Base-by-base conservation (phyloP, 768 basidiomycete genomes). In the Candolleomyces aberdarensis region DNA sequence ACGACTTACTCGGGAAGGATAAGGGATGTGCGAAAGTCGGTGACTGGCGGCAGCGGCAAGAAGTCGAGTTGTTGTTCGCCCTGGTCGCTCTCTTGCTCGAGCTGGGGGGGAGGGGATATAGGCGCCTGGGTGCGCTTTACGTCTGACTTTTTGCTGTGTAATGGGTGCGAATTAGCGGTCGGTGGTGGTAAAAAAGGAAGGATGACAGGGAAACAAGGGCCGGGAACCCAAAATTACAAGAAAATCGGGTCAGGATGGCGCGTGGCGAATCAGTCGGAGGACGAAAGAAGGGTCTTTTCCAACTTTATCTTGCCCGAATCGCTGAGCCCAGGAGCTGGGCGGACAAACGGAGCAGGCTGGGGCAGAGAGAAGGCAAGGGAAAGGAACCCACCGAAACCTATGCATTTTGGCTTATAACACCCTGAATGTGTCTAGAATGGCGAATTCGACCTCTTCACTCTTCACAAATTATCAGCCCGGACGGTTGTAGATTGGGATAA, bases 21-120 rank as follows among this genome's bases (percentile, higher is more conserved):
- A 70, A 89, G 82, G 62, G 91, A 92, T 32, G 92, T 92, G 68
- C 92, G 88, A 77, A 94, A 94, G 74, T 92, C 85, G 77, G 83
- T 85, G 48, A 80, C 76, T 9, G 88, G 82, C 57, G 89, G 87
- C 17, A 62, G 82, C 57, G 89, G 87, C 17, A 62, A 50, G 51
- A 58, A 60, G 53, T 51, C 56, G 26, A 0, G 52, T 19, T 9
- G 46, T 14, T n/a, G 46, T n/a, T n/a, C 26, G 19, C 46, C 77
- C 62, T 74, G 75, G 60, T 77, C 71, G 64, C 72, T 65, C 56
- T 72, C 66, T 14, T 70, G 73, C 36, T 58, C 54, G 43, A 55
- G 63, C 41, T 44, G 71, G 62, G 66, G 70, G 66, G 66, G 67
- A 62, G 29, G 62, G 36, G 58, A 64, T 59, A 19, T 53, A 60